Percentiles rank a stretch among this genome's conserved stretches.
phyloP scores from a whole-genome alignment of 2,329 filamentous ascomycete genomes.

The Chalara sp. region DNA sequence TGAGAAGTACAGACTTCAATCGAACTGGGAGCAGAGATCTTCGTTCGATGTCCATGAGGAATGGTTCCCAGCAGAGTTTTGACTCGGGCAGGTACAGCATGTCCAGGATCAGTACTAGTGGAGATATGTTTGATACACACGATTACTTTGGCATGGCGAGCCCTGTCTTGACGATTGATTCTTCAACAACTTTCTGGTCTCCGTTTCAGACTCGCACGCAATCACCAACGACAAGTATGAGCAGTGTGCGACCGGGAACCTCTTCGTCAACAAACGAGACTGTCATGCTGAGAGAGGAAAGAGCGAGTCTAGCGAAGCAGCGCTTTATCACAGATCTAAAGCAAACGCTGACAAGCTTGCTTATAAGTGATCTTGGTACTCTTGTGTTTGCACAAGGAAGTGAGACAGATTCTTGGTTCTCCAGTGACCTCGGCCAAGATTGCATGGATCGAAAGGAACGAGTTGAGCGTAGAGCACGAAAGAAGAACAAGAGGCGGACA shows the following conservation, averaged over 20 bases:
- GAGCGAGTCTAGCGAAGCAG: slow-evolving; percentile 60
- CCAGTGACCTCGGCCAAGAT: slow-evolving; percentile 54
- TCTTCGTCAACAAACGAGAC: slow-evolving; percentile 63
- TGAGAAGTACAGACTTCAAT: slow-evolving; percentile 34
- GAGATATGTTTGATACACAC: slow-evolving; percentile 62
- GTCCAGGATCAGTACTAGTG: slow-evolving; percentile 47
- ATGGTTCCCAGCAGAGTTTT: slow-evolving; percentile 62
- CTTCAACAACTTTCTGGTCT: slow-evolving; percentile 81
- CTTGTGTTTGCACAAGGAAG: slow-evolving; percentile 78
- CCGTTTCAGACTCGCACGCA: slow-evolving; percentile 64
- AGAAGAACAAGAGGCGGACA: slow-evolving; percentile 42
- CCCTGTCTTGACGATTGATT: slow-evolving; percentile 66
- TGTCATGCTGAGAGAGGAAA: slow-evolving; percentile 49
- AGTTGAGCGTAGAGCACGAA: slow-evolving; percentile 18
- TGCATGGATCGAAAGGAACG: slow-evolving; percentile 57
- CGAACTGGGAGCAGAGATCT: slow-evolving; percentile 50
- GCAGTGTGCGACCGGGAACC: slow-evolving; percentile 56
- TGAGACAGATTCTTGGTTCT: slow-evolving; percentile 87
- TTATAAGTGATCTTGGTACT: slow-evolving; percentile 84
- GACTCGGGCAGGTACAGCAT: slow-evolving; percentile 60
- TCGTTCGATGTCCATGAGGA: slow-evolving; percentile 51
- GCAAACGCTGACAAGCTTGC: slow-evolving; percentile 72
- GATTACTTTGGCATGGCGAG: slow-evolving; percentile 65
- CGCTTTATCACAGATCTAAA: slow-evolving; percentile 73
- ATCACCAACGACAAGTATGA: slow-evolving; percentile 55